Evolutionary conservation across 371 early-diverging fungal genomes (phyloP), one percentile per base, ranked within the genome.

Genomic region (Mucor plumbeus): DNA sequence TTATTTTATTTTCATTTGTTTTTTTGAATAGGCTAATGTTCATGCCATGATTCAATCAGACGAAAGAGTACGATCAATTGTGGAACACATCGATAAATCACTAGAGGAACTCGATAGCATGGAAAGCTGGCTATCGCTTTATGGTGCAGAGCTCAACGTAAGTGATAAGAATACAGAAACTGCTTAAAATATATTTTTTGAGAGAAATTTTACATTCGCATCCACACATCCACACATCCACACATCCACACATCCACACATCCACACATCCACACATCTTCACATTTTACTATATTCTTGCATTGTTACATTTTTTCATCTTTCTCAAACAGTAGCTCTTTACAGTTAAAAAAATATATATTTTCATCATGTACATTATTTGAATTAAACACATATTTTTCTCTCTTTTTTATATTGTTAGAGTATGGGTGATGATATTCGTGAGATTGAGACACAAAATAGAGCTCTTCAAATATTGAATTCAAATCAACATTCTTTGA

Each of bases 391-490:
- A 31, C 40, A 11, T 34, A 54, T 36, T 19, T 48, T 21, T 41
- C 11, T 39, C 43, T 40, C 21, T 59, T 59, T 21, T 59, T 8
- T 33, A 40, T 9, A 13, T 50, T 61, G 34, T 61, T 36, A 93
- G 92, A 86, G 89, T 59, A 96, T 97, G 94, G 97, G 95, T 33
- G 94, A 95, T 75, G 97, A 96, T 78, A 95, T 97, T 61, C 94
- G 92, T 77, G 93, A 95, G 67, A 96, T 98, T 64, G 95, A 97
- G 80, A 84, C 91, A 13, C 90, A 92, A 71, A 97, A 97, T 77
- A 92, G 96, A 61, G 91, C 89, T 36, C 86, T 98, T 68, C 96
- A 97, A 75, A 86, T 94, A 21, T 88, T 93, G 53, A 92, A 94
- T 9, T 79, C 84, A 19, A 98, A 97, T 73, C 97, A 97, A 66